Evolutionary conservation across 306 rosid species (phyloP), one percentile per base, ranked within the genome.

Genomic region (Castanea sativa): DNA sequence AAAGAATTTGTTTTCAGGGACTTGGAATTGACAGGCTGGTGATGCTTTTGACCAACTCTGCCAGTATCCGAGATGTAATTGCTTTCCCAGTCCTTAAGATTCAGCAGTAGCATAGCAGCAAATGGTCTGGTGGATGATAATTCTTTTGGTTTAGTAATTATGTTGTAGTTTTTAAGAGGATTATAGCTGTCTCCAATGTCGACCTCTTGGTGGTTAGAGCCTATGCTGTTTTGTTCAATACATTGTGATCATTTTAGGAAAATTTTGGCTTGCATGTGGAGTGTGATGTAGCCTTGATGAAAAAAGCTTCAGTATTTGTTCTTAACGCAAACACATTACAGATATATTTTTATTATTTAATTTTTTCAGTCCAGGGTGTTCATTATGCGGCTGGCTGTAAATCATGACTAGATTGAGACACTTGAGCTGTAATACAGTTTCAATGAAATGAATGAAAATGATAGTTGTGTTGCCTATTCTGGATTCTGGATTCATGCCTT

Each of bases 21-120:
- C 92, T 95, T 78, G 99, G 99, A 85, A 91, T 95, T 19, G 97
- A 95, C 83, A 89, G 98, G 89, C 86, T 95, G 1, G 99, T 95
- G 87, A 95, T 95, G 99, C 93, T 95, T 76, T 82, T 92, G 84
- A 95, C 99, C 67, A 86, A 95, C 77, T 91, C 99, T 53, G 89
- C 96, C 45, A 92, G 98, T 64, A 95, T 95, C 58, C 89, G 99
- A 77, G 99, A 95, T 82, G 99, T 95, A 56, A 95, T 95, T 64
- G 97, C 99, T 83, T 95, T 95, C 80, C 99, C 99, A 4, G 98
- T 95, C 52, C 96, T 92, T 61, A 91, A 87, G 84, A 71, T 86
- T 71, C 98, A 92, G 79, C 94, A 88, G 71, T 89, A 85, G 83
- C 71, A 67, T 29, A 25, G 60, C 18, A 38, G 73, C 71, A 5